These are phyloP conservation scores for Neonectria magnoliae DNA, from an alignment of 2,329 filamentous ascomycete species.

Conservation along the genomic window DNA sequence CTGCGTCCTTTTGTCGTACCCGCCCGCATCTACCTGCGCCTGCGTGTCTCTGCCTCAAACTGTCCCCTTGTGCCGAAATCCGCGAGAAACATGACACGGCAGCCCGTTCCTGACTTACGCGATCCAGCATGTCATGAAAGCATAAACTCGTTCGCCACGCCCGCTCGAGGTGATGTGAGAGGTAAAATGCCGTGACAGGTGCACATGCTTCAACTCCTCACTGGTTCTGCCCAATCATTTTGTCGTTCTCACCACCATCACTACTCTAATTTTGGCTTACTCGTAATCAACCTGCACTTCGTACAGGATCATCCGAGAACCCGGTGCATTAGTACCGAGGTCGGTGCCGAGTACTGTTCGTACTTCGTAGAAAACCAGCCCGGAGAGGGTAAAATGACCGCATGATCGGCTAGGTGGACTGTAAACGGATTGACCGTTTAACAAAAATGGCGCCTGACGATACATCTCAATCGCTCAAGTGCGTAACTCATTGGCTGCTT, in stretches of 20 bases:
- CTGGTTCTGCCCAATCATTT: not conserved
- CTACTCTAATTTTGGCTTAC: not conserved
- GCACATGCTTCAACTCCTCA: not conserved
- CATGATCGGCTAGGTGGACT: not conserved
- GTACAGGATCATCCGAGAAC: not conserved
- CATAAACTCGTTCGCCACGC: slow-evolving; percentile 3
- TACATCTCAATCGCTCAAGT: not conserved
- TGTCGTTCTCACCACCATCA: not conserved
- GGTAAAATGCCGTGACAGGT: not conserved
- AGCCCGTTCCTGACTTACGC: slow-evolving; percentile 14
- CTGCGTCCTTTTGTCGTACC: not conserved
- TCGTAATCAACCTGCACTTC: not conserved
- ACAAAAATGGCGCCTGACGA: not conserved
- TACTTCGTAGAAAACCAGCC: not conserved
- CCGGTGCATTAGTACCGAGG: no score
- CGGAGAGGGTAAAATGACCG: slow-evolving; percentile 4
- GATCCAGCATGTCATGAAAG: slow-evolving; percentile 3
- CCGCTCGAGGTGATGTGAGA: not conserved
- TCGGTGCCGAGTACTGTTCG: not conserved
- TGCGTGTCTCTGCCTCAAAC: slow-evolving; percentile 18
- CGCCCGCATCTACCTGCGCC: not conserved
- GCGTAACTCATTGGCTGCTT: not conserved
- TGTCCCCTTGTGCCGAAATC: slow-evolving; percentile 12
- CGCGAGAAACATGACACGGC: slow-evolving; percentile 10
- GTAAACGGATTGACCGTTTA: not conserved